A percentile compares a stretch with the other conserved stretches of the same genome.
Evolutionary conservation across 1,284 basidiomycete species (phyloP).

Genomic region (Irpex rosettiformis): DNA sequence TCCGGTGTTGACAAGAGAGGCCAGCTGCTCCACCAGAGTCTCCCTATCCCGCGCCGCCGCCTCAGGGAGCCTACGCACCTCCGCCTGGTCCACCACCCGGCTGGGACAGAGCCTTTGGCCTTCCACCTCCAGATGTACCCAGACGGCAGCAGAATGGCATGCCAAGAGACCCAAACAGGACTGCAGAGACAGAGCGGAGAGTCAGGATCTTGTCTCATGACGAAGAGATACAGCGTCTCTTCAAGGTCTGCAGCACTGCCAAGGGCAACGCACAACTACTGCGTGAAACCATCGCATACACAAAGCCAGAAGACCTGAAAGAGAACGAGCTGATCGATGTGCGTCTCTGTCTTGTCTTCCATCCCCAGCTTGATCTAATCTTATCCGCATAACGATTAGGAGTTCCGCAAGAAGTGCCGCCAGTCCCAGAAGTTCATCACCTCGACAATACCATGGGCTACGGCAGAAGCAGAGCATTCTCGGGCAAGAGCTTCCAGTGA

Average conservation of each 20-base stretch:
- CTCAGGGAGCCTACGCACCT: conserved; percentile 6
- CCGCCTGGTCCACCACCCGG: conserved; percentile 13
- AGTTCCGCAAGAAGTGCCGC: conserved; percentile 67
- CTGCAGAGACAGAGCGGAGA: conserved; percentile 25
- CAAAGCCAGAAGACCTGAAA: conserved; percentile 61
- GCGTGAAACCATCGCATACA: conserved; percentile 58
- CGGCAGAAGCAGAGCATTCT: conserved; percentile 64
- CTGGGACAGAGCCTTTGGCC: conserved; percentile 2
- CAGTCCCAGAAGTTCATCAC: conserved; percentile 68
- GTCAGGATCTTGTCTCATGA: conserved; percentile 62
- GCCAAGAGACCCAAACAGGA: background rate
- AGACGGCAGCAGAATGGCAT: background rate
- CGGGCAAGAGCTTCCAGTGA: conserved; percentile 18
- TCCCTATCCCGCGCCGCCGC: background rate
- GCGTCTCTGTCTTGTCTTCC: conserved; percentile 16
- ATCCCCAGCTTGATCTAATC: too few species aligned
- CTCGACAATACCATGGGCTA: conserved; percentile 77
- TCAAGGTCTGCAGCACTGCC: conserved; percentile 73
- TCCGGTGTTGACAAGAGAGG: background rate
- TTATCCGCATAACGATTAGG: conserved; percentile 39
- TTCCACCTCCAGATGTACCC: background rate
- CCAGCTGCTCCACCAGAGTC: background rate
- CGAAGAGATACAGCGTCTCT: conserved; percentile 71
- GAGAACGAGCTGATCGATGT: conserved; percentile 57
- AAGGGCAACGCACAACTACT: conserved; percentile 67